Base-by-base conservation (phyloP, 306 rosid genomes). In the Sphenostylis stenocarpa region DNA sequence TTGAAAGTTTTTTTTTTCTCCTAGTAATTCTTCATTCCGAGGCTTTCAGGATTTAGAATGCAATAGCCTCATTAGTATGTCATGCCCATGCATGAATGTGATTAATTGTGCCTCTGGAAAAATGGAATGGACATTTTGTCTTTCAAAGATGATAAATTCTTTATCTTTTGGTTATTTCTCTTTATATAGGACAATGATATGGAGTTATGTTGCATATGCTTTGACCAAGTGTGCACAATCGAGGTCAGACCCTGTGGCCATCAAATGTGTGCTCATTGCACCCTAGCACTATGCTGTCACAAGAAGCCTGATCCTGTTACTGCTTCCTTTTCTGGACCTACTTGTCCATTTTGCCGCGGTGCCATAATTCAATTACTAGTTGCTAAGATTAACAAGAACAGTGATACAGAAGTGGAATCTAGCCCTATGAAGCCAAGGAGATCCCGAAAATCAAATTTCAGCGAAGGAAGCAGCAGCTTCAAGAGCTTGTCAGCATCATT, bases 241-340 rank as follows among this genome's bases (percentile, higher is more conserved):
- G 97, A 91, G 87, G 91, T 93, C 31, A 80, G 81, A 64, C 97
- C 97, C 23, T 93, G 98, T 53, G 85, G 92, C 78, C 98, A 93
- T 87, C 96, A 88, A 88, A 93, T 93, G 98, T 93, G 98, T 76
- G 97, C 97, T 14, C 87, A 86, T 78, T 93, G 98, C 76, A 89
- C 90, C 29, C 86, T 93, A 28, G 92, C 98, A 16, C 86, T 93
- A 24, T 93, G 98, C 84, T 93, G 97, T 85, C 90, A 91, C 85
- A 93, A 91, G 86, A 93, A 93, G 83, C 94, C 91, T 21, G 80
- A 87, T 78, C 86, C 85, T 4, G 73, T 84, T 39, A 73, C 88
- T 53, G 31, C 84, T 28, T 76, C 84, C 74, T 56, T 86, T 43
- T 57, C 86, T 0, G 87, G 85, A 77, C 97, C 97, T 3, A 75